Conservation (phyloP, 1,139 yeast genomes). For the Meyerozyma athensensis region DNA sequence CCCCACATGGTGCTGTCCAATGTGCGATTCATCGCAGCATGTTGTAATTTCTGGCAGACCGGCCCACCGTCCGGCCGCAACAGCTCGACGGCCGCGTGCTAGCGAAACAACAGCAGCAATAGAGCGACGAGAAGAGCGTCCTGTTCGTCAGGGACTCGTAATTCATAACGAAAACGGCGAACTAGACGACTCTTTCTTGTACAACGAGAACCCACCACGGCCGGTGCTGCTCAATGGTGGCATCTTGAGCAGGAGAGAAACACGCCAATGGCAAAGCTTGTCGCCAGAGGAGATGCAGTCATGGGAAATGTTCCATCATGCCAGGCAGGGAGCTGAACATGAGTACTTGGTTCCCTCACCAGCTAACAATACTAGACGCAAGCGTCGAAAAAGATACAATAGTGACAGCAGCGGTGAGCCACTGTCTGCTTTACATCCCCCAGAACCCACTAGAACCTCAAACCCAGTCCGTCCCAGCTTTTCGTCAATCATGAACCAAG, state of each 20-base stretch:
- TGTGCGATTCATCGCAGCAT: constrained; percentile 39
- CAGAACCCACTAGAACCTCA: constrained; percentile 18
- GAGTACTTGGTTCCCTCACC: neutral
- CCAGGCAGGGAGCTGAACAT: constrained; percentile 12
- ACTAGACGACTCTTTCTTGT: constrained; percentile 32
- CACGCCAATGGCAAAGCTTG: constrained; percentile 24
- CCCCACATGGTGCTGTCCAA: constrained; percentile 38
- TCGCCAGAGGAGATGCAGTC: constrained; percentile 35
- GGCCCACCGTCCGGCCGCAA: neutral
- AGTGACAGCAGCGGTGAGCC: constrained; percentile 15
- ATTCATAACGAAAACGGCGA: constrained; percentile 32
- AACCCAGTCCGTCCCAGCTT: constrained; percentile 19
- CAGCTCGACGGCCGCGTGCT: too few relatives aligned
- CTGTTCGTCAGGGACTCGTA: constrained; percentile 15
- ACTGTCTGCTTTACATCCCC: constrained; percentile 3
- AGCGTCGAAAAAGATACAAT: constrained; percentile 22
- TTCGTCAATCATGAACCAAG: neutral
- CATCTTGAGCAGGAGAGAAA: constrained; percentile 33
- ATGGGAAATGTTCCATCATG: constrained; percentile 38
- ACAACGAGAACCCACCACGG: constrained; percentile 11
- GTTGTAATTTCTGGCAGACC: constrained; percentile 7
- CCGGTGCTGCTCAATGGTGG: constrained; percentile 38
- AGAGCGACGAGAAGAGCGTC: neutral
- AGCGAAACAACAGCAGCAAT: too few relatives aligned
- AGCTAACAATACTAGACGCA: constrained; percentile 5